Evolutionary conservation across 1,139 yeast species (phyloP).

Genomic region (Insectozyma bohioensis): DNA sequence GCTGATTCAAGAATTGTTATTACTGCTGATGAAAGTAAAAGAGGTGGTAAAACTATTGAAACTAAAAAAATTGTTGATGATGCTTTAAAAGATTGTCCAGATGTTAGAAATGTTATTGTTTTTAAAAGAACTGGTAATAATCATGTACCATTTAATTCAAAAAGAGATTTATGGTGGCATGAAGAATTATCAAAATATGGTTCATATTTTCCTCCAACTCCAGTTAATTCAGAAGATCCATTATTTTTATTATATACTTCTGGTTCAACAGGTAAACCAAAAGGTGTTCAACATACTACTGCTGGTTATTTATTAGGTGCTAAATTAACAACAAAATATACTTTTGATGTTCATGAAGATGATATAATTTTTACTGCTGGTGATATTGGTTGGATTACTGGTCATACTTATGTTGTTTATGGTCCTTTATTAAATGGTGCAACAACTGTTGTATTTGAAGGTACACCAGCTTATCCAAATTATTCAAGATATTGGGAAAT

Average conservation of each 20-base stretch:
- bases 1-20: conserved; percentile 74
- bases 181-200: conserved; percentile 70
- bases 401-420: conserved; percentile 80
- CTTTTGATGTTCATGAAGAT: conserved; percentile 72
- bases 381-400: conserved; percentile 89
- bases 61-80: conserved; percentile 83
- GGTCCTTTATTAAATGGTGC: conserved; percentile 81
- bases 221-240: conserved; percentile 62
- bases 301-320: conserved; percentile 82
- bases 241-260: conserved; percentile 65
- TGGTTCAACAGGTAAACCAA: conserved; percentile 70
- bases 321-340: conserved; percentile 64
- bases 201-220: conserved; percentile 59
- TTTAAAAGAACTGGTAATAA: conserved; percentile 71
- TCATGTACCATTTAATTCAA: conserved; percentile 59
- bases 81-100: conserved; percentile 68
- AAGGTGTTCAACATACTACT: conserved; percentile 71
- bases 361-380: conserved; percentile 82
- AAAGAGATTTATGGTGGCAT: conserved; percentile 82
- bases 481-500: conserved; percentile 83
- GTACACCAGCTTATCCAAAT: conserved; percentile 83
- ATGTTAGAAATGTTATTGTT: conserved; percentile 67
- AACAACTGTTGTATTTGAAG: conserved; percentile 80
- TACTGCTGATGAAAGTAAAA: conserved; percentile 77
- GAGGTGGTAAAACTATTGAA: conserved; percentile 83